These are phyloP conservation scores for Volvariella volvacea DNA, from an alignment of 1,284 basidiomycete species.

Conservation along the genomic window DNA sequence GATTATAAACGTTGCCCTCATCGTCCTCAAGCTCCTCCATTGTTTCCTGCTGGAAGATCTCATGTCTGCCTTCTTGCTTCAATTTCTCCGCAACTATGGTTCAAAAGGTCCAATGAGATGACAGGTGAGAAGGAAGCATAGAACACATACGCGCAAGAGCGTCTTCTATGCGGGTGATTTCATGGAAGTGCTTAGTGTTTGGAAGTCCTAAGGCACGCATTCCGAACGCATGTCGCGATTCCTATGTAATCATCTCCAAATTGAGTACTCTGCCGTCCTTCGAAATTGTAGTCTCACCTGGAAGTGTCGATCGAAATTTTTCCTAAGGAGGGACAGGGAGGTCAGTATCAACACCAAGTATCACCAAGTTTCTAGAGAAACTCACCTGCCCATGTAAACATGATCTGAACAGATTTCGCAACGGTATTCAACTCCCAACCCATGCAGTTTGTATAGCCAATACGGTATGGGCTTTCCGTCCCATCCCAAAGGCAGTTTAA, in stretches of 20 bases:
- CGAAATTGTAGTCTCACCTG: slow-evolving; percentile 40
- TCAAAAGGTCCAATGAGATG: neutral
- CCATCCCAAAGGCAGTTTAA: slow-evolving; percentile 97
- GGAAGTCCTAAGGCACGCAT: slow-evolving; percentile 97
- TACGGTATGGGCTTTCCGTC: slow-evolving; percentile 98
- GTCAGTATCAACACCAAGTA: neutral
- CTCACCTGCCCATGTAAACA: slow-evolving; percentile 88
- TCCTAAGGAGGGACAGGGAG: slow-evolving; percentile 36
- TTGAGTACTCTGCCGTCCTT: too few species aligned
- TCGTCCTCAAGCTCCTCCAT: slow-evolving; percentile 97
- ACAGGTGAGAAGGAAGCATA: slow-evolving; percentile 1
- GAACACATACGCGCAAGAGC: slow-evolving; percentile 78
- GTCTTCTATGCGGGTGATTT: slow-evolving; percentile 96
- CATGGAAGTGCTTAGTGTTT: slow-evolving; percentile 98
- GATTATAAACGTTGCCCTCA: slow-evolving; percentile 92
- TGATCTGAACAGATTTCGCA: slow-evolving; percentile 98
- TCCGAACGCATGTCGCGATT: slow-evolving; percentile 95
- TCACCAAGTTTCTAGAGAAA: slow-evolving; percentile 10
- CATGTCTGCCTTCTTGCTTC: slow-evolving; percentile 88
- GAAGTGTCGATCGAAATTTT: slow-evolving; percentile 94
- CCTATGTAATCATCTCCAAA: slow-evolving; percentile 38
- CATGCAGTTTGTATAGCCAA: slow-evolving; percentile 98
- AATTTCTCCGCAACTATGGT: slow-evolving; percentile 90
- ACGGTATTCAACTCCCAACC: slow-evolving; percentile 92
- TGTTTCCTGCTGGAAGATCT: slow-evolving; percentile 86